A percentile compares a stretch with the other conserved stretches of the same genome.
These are phyloP conservation scores for Ananas comosus DNA, from an alignment of 176 grass and related monocot genomes.

Conservation along the genomic window DNA sequence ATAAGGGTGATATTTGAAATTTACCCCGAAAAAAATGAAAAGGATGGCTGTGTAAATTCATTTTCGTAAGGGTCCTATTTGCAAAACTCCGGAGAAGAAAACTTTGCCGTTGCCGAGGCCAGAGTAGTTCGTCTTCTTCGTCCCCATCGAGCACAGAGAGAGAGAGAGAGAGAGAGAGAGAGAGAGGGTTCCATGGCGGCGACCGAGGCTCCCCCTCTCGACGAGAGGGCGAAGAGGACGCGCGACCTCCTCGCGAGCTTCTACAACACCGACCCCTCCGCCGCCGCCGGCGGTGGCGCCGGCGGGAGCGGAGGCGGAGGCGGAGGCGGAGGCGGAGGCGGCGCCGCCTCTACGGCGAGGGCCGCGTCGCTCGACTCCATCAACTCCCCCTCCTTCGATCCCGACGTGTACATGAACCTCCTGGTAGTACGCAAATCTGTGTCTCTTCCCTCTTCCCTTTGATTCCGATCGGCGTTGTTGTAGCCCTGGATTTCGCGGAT, in stretches of 20 bases:
- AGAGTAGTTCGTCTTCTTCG: too few relatives aligned
- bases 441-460: background rate
- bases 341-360: slow-evolving; percentile 17
- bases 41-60: too few relatives aligned
- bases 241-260: slow-evolving; percentile 92
- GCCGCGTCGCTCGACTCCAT: slow-evolving; percentile 77
- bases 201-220: slow-evolving; percentile 25
- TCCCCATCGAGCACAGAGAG: too few relatives aligned
- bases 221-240: slow-evolving; percentile 91
- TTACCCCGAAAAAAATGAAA: too few relatives aligned
- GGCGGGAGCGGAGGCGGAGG: slow-evolving; percentile 5
- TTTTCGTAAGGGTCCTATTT: background rate
- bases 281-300: slow-evolving; percentile 7
- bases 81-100: too few relatives aligned
- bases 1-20: too few relatives aligned
- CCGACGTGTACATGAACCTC: slow-evolving; percentile 78
- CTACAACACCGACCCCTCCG: slow-evolving; percentile 60
- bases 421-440: slow-evolving; percentile 46
- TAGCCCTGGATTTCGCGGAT: background rate
- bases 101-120: too few relatives aligned
- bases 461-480: background rate
- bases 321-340: slow-evolving; percentile 9
- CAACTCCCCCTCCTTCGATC: slow-evolving; percentile 79
- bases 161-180: background rate
- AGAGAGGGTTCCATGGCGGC: slow-evolving; percentile 20